Evolutionary conservation across 108 stramenopile species (phyloP), one percentile per base, ranked within the genome.

Genomic region (Halocafeteria seosinensis): DNA sequence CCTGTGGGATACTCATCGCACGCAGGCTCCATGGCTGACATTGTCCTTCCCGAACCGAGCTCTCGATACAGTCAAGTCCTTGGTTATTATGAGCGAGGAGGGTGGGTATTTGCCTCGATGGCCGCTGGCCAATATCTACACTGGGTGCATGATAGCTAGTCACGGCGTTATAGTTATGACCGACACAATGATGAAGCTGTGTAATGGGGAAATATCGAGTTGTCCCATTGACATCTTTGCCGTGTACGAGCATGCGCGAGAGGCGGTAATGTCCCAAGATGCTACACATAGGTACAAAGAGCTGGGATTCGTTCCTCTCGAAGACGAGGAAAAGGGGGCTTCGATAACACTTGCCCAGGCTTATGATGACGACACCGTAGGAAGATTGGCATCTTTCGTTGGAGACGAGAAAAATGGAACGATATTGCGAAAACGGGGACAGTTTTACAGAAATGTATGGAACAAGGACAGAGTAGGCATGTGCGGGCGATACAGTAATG

Each of bases 1-100:
- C 11, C 61, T 69, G 50, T 69, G 68, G 68, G 68, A 69, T 30
- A 69, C 37, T 1, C 62, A 62, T 52, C 62, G 68, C 28, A 55
- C 68, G 1, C 33, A 38, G 62, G 1, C 51, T 31, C 35, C 68
- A 1, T 50, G 35, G 38, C 9, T 38, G 12, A n/a, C 37, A 27
- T 47, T 69, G 38, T 1, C 30, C 26, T 6, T 1, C 5, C 50
- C 34, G 42, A 5, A 37, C 9, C 23, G 26, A 2, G 62, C 50
- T 24, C 35, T 26, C 27, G 68, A 37, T 13, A 23, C 61, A 11
- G 23, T 3, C 27, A 25, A 11, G 1, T n/a, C n/a, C 47, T 26
- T 69, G 50, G 27, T 35, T 26, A 27, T 6, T 5, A 63, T 63
- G 52, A 60, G 23, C 1, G 36, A 1, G 12, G 21, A 60, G 11